Base-by-base conservation (phyloP, 2,329 filamentous ascomycete species). In the Hymenotorrendiella dingleyae region DNA sequence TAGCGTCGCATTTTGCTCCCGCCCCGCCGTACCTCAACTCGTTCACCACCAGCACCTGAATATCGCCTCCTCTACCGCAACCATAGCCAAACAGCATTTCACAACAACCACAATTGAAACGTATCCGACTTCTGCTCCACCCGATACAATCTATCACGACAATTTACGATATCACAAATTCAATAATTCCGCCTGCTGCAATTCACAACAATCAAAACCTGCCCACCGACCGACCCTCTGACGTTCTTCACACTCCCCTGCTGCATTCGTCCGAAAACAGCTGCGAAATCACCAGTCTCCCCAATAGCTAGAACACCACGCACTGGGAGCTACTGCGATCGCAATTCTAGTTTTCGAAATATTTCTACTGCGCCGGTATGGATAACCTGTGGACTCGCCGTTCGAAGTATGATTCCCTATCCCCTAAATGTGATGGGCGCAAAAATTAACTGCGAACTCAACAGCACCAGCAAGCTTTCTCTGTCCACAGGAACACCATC, bases 381-480 rank as follows among this genome's bases (percentile, higher is more conserved):
- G 61, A 63, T 55, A 61, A 60, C 48, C 49, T 79, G 72, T 91
- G 86, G 86, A 84, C 79, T 68, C 83, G 86, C 68, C 84, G 86
- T 68, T 84, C 82, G 68, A 89, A 88, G 86, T 90, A 74, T 67
- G 53, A 35, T 40, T 35, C 39, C 40, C 36, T 17, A 41, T 35
- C 45, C 9, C 34, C 11, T 22, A n/a, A 21, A 38, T 36, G 37
- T 14, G 30, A 20, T 24, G 14, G 37, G 47, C 47, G 53, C 47
- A 52, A 45, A 49, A 42, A 50, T 55, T 48, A 58, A 43, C 24
- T 35, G 35, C 17, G 26, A 32, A 41, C 40, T 45, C 35, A 36
- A 45, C 43, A 62, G 58, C 49, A 56, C 57, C 28, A 86, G 80
- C 76, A 97, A 94, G 73, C 84, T 96, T 67, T 94, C 89, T 56